Percentiles rank a stretch among this genome's conserved stretches.
Conservation (phyloP, 768 basidiomycete species). For the Phaeotremella fagi region DNA sequence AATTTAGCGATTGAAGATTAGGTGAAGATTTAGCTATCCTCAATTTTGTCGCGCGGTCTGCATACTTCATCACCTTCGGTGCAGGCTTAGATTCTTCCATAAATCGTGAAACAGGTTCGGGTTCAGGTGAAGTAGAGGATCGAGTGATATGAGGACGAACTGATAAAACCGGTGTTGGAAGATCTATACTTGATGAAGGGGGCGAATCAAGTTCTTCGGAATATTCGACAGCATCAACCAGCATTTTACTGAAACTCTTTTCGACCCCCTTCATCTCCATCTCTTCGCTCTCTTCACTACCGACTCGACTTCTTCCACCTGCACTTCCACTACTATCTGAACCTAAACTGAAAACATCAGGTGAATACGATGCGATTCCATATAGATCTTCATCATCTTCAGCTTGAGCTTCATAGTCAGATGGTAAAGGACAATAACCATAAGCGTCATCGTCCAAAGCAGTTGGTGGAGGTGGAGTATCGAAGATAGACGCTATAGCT, state of each 20-base stretch:
- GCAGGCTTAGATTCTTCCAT: neutral
- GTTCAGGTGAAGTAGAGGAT: neutral
- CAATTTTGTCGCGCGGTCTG: conserved; percentile 28
- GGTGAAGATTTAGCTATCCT: conserved; percentile 33
- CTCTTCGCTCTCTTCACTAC: neutral
- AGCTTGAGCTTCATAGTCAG: conserved; percentile 36
- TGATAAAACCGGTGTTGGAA: conserved; percentile 8
- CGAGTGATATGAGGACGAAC: neutral
- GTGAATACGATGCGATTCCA: conserved; percentile 9
- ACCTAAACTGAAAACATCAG: conserved; percentile 18
- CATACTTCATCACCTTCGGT: conserved; percentile 21
- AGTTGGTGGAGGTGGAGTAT: conserved; percentile 7
- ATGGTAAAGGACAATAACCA: conserved; percentile 35
- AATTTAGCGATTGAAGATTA: too few relatives aligned
- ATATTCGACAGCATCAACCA: conserved; percentile 17
- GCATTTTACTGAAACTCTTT: neutral
- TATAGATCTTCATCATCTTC: conserved; percentile 32
- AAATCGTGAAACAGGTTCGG: neutral
- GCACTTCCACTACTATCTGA: conserved; percentile 4
- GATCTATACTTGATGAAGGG: conserved; percentile 1
- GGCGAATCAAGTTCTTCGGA: conserved; percentile 30
- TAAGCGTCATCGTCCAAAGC: conserved; percentile 28
- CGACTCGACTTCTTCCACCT: conserved; percentile 6
- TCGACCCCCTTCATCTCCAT: neutral
- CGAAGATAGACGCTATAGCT: neutral